A percentile compares a stretch with the other conserved stretches of the same genome.
Conservation (phyloP, 805 yeast species). For the Lachancea cidri region DNA sequence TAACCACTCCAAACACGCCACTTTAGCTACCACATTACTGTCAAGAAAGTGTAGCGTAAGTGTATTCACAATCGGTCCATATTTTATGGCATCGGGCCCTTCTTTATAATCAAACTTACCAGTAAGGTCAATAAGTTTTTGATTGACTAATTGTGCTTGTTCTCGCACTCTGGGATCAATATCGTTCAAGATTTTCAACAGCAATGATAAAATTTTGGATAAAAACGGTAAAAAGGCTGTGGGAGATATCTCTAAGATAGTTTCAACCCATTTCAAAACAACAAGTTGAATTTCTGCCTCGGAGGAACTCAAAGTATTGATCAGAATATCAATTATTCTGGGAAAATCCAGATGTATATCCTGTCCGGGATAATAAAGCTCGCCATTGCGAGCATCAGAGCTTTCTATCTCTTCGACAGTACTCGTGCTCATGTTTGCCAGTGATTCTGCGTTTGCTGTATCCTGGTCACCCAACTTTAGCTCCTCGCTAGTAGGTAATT, state of each 20-base stretch:
- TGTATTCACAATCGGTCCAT: conserved; percentile 60
- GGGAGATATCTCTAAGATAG: conserved; percentile 65
- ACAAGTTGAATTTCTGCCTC: conserved; percentile 74
- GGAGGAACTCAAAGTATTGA: conserved; percentile 71
- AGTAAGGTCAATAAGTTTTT: conserved; percentile 48
- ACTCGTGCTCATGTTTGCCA: neutral
- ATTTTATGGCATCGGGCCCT: conserved; percentile 20
- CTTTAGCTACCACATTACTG: conserved; percentile 74
- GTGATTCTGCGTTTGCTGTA: neutral
- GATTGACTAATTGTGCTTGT: conserved; percentile 53
- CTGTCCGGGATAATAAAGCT: conserved; percentile 65
- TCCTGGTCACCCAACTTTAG: conserved; percentile 4
- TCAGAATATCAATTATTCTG: conserved; percentile 70
- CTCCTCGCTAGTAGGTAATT: conserved; percentile 1
- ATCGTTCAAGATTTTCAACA: conserved; percentile 59
- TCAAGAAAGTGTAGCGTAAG: conserved; percentile 66
- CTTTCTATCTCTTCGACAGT: conserved; percentile 1
- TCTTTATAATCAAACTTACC: conserved; percentile 23
- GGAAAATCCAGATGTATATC: conserved; percentile 78
- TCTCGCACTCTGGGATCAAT: conserved; percentile 46
- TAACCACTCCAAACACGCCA: conserved; percentile 88
- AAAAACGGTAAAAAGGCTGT: conserved; percentile 65
- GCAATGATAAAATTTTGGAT: conserved; percentile 67
- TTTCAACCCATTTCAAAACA: conserved; percentile 77
- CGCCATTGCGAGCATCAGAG: conserved; percentile 40